Conservation (phyloP, 495 filamentous ascomycete species). For the Aspergillus ostianus region DNA sequence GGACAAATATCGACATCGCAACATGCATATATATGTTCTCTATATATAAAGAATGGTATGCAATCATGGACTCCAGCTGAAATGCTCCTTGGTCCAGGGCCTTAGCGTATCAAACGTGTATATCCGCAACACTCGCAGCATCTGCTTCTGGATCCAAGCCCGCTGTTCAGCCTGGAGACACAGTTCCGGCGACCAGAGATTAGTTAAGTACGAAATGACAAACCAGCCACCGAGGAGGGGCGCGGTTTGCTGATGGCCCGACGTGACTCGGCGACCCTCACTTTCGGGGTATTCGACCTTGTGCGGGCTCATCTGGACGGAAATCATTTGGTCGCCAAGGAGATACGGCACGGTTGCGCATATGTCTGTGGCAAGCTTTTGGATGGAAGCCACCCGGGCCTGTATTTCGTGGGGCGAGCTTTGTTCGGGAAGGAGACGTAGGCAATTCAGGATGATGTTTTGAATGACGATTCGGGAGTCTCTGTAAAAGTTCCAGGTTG, state of each 20-base stretch:
- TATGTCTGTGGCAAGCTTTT: conserved; percentile 37
- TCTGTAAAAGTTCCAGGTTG: conserved; percentile 64
- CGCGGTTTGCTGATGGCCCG: conserved; percentile 30
- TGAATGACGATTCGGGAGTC: conserved; percentile 56
- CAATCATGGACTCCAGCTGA: not conserved
- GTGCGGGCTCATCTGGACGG: conserved; percentile 28
- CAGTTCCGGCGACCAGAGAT: conserved; percentile 21
- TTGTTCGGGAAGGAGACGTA: conserved; percentile 19
- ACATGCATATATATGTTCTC: not conserved
- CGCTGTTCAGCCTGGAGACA: conserved; percentile 27
- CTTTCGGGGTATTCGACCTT: conserved; percentile 38
- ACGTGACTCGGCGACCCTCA: conserved; percentile 26
- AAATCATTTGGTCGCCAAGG: conserved; percentile 37
- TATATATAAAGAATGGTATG: not conserved
- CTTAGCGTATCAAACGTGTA: conserved; percentile 23
- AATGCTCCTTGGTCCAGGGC: not conserved
- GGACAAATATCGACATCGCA: not conserved
- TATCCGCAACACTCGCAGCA: conserved; percentile 32
- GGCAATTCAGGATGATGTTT: conserved; percentile 45
- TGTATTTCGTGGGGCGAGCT: conserved; percentile 19
- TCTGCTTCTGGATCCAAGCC: conserved; percentile 32
- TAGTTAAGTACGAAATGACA: conserved; percentile 25
- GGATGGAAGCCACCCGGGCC: conserved; percentile 22
- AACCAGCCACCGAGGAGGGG: conserved; percentile 41
- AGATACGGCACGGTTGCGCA: conserved; percentile 44